Percentiles rank a stretch among this genome's conserved stretches.
phyloP scores from a whole-genome alignment of 768 basidiomycete genomes.

The Psilocybe subaeruginosa region DNA sequence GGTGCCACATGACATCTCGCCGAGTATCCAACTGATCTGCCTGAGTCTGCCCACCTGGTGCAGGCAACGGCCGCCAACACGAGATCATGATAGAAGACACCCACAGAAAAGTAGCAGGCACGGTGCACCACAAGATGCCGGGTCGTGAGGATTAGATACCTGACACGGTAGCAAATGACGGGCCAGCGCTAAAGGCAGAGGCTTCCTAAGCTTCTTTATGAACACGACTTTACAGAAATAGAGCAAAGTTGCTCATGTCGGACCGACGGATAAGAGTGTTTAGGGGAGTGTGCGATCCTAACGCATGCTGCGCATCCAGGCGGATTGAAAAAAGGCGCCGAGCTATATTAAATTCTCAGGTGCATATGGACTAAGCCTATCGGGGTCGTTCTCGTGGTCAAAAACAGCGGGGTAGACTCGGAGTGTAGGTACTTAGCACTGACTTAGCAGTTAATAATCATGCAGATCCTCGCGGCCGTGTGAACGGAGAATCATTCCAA shows the following conservation, averaged over 20 bases:
- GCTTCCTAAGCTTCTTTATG: not conserved
- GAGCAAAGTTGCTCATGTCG: not conserved
- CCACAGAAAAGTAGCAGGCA: not conserved
- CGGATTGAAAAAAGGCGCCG: not conserved
- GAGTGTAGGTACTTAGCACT: too few relatives aligned
- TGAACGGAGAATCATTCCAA: too few relatives aligned
- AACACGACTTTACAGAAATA: not conserved
- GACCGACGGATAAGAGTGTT: not conserved
- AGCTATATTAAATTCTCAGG: not conserved
- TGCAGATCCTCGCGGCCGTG: too few relatives aligned
- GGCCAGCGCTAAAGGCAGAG: not conserved
- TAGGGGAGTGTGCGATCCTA: not conserved
- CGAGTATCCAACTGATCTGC: too few relatives aligned
- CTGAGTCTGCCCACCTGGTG: too few relatives aligned
- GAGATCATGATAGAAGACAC: too few relatives aligned
- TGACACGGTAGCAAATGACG: not conserved
- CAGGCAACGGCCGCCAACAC: too few relatives aligned
- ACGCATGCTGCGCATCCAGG: not conserved
- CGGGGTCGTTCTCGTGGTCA: not conserved
- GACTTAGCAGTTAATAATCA: too few relatives aligned
- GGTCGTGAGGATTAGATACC: not conserved
- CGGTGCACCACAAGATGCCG: not conserved
- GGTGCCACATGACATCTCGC: not conserved
- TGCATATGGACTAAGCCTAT: not conserved
- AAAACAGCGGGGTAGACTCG: not conserved